phyloP scores from a whole-genome alignment of 2,329 filamentous ascomycete species.

The Aureobasidium musti region DNA sequence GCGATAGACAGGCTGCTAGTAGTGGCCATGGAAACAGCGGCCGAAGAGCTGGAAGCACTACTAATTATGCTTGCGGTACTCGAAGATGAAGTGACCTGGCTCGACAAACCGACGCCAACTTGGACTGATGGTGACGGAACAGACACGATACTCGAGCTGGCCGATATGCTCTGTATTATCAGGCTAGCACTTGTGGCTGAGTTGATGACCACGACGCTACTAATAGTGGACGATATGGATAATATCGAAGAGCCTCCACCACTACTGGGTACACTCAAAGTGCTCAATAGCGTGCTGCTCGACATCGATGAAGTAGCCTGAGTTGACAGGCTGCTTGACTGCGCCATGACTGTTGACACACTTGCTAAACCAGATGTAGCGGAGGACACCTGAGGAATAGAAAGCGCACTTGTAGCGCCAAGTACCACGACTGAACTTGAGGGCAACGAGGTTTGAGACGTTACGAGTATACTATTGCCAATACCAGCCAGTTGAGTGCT shows the following conservation, averaged over 20 bases:
- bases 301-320: neutral
- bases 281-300: neutral
- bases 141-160: neutral
- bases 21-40: neutral
- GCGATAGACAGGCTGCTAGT: neutral
- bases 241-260: neutral
- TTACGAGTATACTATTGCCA: neutral
- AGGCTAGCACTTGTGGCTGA: neutral
- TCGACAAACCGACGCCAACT: neutral
- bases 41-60: neutral
- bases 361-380: neutral
- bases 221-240: neutral
- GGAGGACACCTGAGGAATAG: neutral
- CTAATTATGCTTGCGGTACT: neutral
- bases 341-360: neutral
- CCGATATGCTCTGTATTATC: neutral
- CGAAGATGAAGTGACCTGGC: neutral
- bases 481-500: neutral
- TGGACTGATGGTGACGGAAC: neutral
- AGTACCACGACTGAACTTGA: neutral
- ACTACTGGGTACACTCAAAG: neutral
- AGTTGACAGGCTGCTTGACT: neutral
- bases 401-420: neutral
- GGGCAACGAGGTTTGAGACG: neutral
- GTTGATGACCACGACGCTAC: neutral